phyloP scores from a whole-genome alignment of 75 land plant species.

The Larix kaempferi region DNA sequence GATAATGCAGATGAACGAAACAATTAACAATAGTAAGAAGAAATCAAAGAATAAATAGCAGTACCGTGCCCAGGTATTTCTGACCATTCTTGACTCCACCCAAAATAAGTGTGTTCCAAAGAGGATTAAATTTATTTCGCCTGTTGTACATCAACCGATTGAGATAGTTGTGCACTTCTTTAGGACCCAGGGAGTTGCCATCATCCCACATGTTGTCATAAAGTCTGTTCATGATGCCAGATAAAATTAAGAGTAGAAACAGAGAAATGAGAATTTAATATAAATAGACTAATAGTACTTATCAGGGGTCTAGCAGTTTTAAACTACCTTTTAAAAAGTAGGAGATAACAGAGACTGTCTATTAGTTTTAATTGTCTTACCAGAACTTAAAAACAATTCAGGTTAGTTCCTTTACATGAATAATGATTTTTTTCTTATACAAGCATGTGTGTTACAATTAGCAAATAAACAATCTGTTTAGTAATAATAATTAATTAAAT shows the following conservation, averaged over 20 bases:
- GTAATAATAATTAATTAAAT: too few relatives aligned
- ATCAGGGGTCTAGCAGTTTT: neutral
- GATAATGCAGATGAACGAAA: neutral
- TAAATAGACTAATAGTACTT: too few relatives aligned
- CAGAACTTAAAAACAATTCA: neutral
- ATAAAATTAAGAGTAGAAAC: neutral
- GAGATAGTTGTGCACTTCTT: slow-evolving; percentile 79
- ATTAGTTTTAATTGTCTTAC: neutral
- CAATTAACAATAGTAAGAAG: neutral
- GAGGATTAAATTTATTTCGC: slow-evolving; percentile 88
- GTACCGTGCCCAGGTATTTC: slow-evolving; percentile 81
- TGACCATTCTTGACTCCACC: slow-evolving; percentile 87
- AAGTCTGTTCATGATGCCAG: slow-evolving; percentile 29
- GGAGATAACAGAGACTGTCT: neutral
- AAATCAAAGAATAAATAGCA: neutral
- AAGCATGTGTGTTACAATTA: neutral
- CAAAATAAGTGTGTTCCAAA: slow-evolving; percentile 84
- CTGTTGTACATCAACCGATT: slow-evolving; percentile 85
- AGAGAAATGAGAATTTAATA: neutral
- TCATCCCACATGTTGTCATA: slow-evolving; percentile 98
- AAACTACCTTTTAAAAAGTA: neutral
- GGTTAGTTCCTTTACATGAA: neutral
- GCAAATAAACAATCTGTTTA: neutral
- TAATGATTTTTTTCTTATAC: neutral
- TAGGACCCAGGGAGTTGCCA: slow-evolving; percentile 87